Evolutionary conservation across 495 filamentous ascomycete species (phyloP).

Genomic region (Podospora conica): DNA sequence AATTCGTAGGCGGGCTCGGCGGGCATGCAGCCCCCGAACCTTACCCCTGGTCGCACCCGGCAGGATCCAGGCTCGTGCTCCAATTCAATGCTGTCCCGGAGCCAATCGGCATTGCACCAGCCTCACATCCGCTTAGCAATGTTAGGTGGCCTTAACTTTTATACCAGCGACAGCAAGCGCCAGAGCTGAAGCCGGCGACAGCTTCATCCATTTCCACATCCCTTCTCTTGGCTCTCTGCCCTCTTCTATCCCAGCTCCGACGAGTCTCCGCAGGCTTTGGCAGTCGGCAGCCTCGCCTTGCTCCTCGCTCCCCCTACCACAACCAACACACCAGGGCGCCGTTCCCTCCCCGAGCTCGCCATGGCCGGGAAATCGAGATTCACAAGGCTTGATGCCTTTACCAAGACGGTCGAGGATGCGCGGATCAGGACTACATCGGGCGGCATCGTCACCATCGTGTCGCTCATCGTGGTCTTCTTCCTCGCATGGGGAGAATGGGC

Average conservation of each 20-base stretch:
- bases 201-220: background rate
- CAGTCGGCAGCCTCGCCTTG: background rate
- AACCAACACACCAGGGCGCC: slow-evolving; percentile 43
- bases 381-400: slow-evolving; percentile 94
- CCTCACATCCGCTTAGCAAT: slow-evolving; percentile 12
- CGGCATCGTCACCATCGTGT: slow-evolving; percentile 88
- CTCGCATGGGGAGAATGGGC: slow-evolving; percentile 93
- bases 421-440: slow-evolving; percentile 95
- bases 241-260: background rate
- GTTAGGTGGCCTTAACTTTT: slow-evolving; percentile 28
- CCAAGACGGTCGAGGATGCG: slow-evolving; percentile 98
- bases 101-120: slow-evolving; percentile 12
- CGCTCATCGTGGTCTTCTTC: slow-evolving; percentile 77
- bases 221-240: background rate
- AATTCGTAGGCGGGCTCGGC: background rate
- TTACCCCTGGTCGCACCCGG: background rate
- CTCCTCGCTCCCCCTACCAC: too few relatives aligned
- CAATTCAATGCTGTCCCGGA: background rate
- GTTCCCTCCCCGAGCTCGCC: slow-evolving; percentile 20
- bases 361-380: slow-evolving; percentile 64
- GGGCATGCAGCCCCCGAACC: too few relatives aligned
- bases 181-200: background rate
- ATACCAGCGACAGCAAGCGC: background rate
- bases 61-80: background rate
- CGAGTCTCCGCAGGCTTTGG: background rate